Base-by-base conservation (phyloP, 768 basidiomycete genomes). In the Boletus tomentosulus region DNA sequence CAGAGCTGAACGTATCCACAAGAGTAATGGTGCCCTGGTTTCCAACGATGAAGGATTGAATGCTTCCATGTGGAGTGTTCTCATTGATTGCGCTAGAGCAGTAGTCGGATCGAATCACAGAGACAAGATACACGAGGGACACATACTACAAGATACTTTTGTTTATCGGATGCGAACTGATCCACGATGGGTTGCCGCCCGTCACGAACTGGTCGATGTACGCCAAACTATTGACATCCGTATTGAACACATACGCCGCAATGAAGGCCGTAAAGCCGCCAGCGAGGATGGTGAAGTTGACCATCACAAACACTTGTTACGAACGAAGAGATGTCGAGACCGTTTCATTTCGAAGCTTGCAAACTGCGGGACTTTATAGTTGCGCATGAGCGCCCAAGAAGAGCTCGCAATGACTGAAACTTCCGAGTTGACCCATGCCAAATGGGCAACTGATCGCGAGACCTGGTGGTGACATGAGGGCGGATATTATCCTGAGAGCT, bases 201-300 rank as follows among this genome's bases (percentile, higher is more conserved):
- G 75, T 71, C 19, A 61, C 53, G n/a, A 71, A 73, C 63, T 78
- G 77, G 59, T 71, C 68, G 38, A 78, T 52, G 24, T 83, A 70
- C 2, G 77, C 73, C 48, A 87, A 66, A 6, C 76, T 68, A 15
- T 72, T 73, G 19, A 73, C 70, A 22, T 78, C 72, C 11, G 80
- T 69, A 61, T 81, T 77, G 71, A 87, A 88, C 34, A 81, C 62
- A 66, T 86, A 87, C 0, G 82, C 78, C 2, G 81, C 82, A 50
- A 88, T 74, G 59, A 83, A 84, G 54, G 79, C 68, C 24, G 72
- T 67, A 62, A 81, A 87, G 15, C 85, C 85, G 33, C 86, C 85
- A 30, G 86, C 86, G 34, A 87, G 75, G 56, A 89, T 84, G 4
- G 75, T 84, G 62, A 84, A 81, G 51, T 80, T 76, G 59, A 87